phyloP scores from a whole-genome alignment of 1,284 basidiomycete species.

The Puccinia horiana region DNA sequence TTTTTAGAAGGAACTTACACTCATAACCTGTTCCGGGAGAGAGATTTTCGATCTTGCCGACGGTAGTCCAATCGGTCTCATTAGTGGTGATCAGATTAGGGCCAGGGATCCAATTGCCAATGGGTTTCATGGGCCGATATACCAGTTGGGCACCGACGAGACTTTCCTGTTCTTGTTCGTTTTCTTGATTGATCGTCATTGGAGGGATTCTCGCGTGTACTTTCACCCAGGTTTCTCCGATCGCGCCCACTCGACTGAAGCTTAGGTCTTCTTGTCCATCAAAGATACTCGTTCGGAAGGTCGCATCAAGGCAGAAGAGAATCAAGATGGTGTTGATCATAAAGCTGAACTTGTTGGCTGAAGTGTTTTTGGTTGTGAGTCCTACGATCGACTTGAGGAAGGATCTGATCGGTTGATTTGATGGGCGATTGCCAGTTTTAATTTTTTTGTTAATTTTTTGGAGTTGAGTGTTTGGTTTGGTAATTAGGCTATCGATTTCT shows the following conservation, averaged over 20 bases:
- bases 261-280: slow-evolving; percentile 65
- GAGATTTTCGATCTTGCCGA: slow-evolving; percentile 37
- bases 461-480: background rate
- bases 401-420: slow-evolving; percentile 38
- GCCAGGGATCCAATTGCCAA: slow-evolving; percentile 29
- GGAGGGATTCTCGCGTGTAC: slow-evolving; percentile 67
- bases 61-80: slow-evolving; percentile 41
- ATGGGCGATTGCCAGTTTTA: background rate
- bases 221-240: slow-evolving; percentile 68
- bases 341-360: slow-evolving; percentile 30
- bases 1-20: slow-evolving; percentile 9
- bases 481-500: slow-evolving; percentile 17
- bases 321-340: slow-evolving; percentile 63
- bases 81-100: slow-evolving; percentile 28
- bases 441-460: background rate
- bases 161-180: background rate
- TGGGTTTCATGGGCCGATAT: slow-evolving; percentile 43
- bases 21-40: slow-evolving; percentile 30
- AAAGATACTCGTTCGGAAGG: slow-evolving; percentile 63
- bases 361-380: slow-evolving; percentile 5
- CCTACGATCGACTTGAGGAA: slow-evolving; percentile 50
- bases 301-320: slow-evolving; percentile 64
- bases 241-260: slow-evolving; percentile 70
- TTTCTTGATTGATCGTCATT: background rate
- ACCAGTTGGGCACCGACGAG: slow-evolving; percentile 22